Base-by-base conservation (phyloP, 345 rosid species). In the Fremontodendron californicum region DNA sequence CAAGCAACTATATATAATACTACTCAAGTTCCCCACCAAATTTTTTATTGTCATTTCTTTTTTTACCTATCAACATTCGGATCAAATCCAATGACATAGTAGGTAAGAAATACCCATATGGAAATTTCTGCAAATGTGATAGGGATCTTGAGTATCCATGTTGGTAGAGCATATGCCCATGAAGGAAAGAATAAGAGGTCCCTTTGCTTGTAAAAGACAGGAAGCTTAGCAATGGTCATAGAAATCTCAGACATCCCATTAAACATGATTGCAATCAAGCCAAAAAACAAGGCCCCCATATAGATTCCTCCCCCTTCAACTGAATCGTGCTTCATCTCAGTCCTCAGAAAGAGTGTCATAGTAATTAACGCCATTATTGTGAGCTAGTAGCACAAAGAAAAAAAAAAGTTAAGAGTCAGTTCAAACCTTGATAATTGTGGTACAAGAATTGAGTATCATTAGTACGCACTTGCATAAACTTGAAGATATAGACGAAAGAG, bases 161-260 rank as follows among this genome's bases (percentile, higher is more conserved):
- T 42, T 13, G 98, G 97, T 55, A 92, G 73, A 79, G 94, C 84
- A 83, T 88, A 92, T 3, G 89, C 86, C 98, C 97, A 92, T 3
- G 96, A 58, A 52, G 98, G 97, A 82, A 76, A 92, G 88, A 92
- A 94, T 19, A 84, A 83, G 37, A 89, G 85, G 69, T 90, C 94
- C 74, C 98, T 85, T 83, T 94, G 97, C 84, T 92, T 94, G 89
- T 86, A 94, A 74, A 94, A 93, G 64, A 93, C 91, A 2, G 97
- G 92, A 83, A 94, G 98, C 81, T 87, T 94, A 37, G 82, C 85
- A 55, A 94, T 86, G 45, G 95, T 89, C 93, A 94, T 87, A 39
- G 94, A 86, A 37, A 94, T 63, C 83, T 94, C 98, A 1, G 94
- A 31, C 89, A 86, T 80, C 29, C 98, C 94, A 67, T 86, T 89